Percentiles rank a stretch among this genome's conserved stretches.
Conservation (phyloP, 192 early-diverging fungal genomes). For the Spizellomyces sp. region DNA sequence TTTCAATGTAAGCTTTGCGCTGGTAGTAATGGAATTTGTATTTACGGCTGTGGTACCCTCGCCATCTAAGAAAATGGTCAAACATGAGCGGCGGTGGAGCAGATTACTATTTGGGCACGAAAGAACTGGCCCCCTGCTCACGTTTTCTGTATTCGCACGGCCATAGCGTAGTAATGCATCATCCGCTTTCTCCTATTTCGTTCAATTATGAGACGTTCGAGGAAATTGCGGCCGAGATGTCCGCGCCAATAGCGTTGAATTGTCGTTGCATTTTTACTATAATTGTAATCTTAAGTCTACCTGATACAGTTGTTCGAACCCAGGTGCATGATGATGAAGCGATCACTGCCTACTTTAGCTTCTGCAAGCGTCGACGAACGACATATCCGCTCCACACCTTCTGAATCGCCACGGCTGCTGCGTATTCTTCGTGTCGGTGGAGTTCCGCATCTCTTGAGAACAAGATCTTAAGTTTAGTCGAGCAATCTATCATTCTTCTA, state of each 20-base stretch:
- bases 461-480: neutral
- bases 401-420: slow-evolving; percentile 39
- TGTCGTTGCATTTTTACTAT: slow-evolving; percentile 17
- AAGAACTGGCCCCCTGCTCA: slow-evolving; percentile 10
- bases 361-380: slow-evolving; percentile 4
- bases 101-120: neutral
- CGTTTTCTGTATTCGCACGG: slow-evolving; percentile 48
- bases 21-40: slow-evolving; percentile 43
- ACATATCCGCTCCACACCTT: slow-evolving; percentile 41
- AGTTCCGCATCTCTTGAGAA: slow-evolving; percentile 37
- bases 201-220: slow-evolving; percentile 22
- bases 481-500: neutral
- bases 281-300: neutral
- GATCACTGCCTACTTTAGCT: slow-evolving; percentile 7
- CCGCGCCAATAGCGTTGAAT: slow-evolving; percentile 46
- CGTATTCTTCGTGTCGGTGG: slow-evolving; percentile 27
- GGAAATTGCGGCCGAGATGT: slow-evolving; percentile 22
- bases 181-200: slow-evolving; percentile 22
- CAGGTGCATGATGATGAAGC: neutral
- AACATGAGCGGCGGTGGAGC: neutral
- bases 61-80: slow-evolving; percentile 35
- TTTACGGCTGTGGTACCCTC: slow-evolving; percentile 45
- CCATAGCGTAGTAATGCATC: slow-evolving; percentile 30
- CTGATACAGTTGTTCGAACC: neutral
- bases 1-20: slow-evolving; percentile 41